Percentiles rank a stretch among this genome's conserved stretches.
These are phyloP conservation scores for Claviceps arundinis DNA, from an alignment of 2,329 filamentous ascomycete genomes.

Conservation along the genomic window DNA sequence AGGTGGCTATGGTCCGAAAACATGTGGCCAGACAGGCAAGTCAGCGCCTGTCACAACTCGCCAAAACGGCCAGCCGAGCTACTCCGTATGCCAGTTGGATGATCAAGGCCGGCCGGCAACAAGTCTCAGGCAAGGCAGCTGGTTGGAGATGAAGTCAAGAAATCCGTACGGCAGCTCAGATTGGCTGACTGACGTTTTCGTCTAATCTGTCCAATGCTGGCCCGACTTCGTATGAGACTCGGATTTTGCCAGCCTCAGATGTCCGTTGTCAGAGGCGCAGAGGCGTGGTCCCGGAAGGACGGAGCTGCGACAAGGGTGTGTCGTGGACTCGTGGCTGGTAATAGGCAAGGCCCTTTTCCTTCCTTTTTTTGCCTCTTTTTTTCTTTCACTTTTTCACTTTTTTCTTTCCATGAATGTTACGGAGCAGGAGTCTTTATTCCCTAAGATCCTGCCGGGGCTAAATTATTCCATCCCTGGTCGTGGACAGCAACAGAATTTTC, in stretches of 20 bases:
- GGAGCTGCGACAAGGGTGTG: slow-evolving; percentile 4
- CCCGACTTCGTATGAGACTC: not conserved
- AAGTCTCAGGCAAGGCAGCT: not conserved
- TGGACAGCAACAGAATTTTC: slow-evolving; percentile 1
- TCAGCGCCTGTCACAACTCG: not conserved
- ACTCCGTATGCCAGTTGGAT: not conserved
- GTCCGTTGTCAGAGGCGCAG: slow-evolving; percentile 1
- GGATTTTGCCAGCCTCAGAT: slow-evolving; percentile 1
- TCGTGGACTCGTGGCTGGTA: slow-evolving; percentile 1
- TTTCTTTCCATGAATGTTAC: not conserved
- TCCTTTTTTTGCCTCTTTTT: slow-evolving; percentile 1
- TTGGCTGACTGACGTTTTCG: not conserved
- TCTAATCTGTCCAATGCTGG: not conserved
- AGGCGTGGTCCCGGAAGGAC: slow-evolving; percentile 4
- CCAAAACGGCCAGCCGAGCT: not conserved
- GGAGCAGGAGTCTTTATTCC: not conserved
- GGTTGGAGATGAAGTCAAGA: not conserved
- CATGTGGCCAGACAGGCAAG: not conserved
- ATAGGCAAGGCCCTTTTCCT: not conserved
- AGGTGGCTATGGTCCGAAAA: not conserved
- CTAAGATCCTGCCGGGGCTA: slow-evolving; percentile 4
- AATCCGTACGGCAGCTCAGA: not conserved
- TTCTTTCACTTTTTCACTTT: not conserved
- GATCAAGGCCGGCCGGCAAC: not conserved
- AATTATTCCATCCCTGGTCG: slow-evolving; percentile 7